Evolutionary conservation across 345 rosid species (phyloP).

Genomic region (Ailanthus altissimus): DNA sequence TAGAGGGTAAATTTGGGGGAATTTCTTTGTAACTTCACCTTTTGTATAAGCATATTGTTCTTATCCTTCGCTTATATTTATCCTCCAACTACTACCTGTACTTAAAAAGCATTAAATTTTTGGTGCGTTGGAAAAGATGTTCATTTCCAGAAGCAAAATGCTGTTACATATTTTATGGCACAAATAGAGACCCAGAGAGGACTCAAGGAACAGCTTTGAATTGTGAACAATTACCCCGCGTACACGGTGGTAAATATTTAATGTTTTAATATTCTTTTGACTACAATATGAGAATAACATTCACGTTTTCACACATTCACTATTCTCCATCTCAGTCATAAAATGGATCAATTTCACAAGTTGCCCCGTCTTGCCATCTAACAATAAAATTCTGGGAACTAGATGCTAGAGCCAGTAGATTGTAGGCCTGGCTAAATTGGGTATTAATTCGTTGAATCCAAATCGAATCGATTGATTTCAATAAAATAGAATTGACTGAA

Average conservation of each 20-base stretch:
- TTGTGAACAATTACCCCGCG: no score
- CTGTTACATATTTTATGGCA: background rate
- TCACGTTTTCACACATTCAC: background rate
- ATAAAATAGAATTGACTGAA: no score
- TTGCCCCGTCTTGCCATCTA: background rate
- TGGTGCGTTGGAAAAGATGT: background rate
- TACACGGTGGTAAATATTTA: background rate
- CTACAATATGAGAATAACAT: background rate
- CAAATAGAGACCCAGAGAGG: background rate
- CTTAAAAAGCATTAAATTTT: background rate
- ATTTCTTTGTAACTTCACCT: background rate
- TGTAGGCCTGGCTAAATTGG: no score
- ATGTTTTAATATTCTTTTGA: background rate
- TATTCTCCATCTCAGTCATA: background rate
- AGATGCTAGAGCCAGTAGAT: background rate
- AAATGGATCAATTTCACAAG: background rate
- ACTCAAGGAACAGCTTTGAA: background rate
- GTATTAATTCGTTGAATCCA: no score
- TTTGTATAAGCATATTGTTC: background rate
- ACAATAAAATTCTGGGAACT: background rate
- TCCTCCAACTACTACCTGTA: background rate
- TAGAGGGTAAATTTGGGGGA: no score
- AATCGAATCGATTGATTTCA: no score
- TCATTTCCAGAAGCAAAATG: background rate
- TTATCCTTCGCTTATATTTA: background rate